Evolutionary conservation across 2,329 filamentous ascomycete genomes (phyloP).

Genomic region (Talaromyces sp.): DNA sequence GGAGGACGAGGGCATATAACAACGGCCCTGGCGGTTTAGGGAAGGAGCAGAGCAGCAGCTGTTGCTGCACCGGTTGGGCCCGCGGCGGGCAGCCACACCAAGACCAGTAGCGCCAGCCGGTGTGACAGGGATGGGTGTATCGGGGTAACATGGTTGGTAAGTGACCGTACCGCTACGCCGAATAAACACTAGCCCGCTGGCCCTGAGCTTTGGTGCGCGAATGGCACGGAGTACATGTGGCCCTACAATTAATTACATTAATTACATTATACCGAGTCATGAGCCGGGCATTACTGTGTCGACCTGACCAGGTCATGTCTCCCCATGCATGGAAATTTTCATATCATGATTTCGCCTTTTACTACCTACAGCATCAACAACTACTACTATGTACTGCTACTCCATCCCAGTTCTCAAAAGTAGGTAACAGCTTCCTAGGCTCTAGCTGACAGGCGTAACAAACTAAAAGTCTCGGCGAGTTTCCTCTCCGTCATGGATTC

Average conservation of each 20-base stretch:
- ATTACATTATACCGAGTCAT: neutral
- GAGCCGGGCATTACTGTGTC: neutral
- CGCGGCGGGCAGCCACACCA: neutral
- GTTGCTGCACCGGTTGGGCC: neutral
- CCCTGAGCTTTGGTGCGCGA: neutral
- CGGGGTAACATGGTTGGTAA: neutral
- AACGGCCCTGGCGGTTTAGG: neutral
- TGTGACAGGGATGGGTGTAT: neutral
- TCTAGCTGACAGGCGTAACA: neutral
- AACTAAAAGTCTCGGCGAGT: neutral
- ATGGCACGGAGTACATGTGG: neutral
- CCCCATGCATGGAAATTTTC: neutral
- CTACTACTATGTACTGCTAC: no score
- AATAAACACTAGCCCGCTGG: neutral
- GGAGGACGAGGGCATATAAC: slow-evolving; percentile 7
- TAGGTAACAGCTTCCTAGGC: no score
- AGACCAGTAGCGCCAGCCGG: neutral
- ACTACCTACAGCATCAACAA: no score
- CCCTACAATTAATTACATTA: neutral
- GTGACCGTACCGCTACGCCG: neutral
- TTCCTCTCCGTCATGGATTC: neutral
- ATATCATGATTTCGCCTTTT: neutral
- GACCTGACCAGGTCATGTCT: neutral
- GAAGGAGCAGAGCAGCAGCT: neutral
- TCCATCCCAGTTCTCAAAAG: neutral